Evolutionary conservation across 1,284 basidiomycete genomes (phyloP), one percentile per base, ranked within the genome.

Genomic region (Cutaneotrichosporon sp.): DNA sequence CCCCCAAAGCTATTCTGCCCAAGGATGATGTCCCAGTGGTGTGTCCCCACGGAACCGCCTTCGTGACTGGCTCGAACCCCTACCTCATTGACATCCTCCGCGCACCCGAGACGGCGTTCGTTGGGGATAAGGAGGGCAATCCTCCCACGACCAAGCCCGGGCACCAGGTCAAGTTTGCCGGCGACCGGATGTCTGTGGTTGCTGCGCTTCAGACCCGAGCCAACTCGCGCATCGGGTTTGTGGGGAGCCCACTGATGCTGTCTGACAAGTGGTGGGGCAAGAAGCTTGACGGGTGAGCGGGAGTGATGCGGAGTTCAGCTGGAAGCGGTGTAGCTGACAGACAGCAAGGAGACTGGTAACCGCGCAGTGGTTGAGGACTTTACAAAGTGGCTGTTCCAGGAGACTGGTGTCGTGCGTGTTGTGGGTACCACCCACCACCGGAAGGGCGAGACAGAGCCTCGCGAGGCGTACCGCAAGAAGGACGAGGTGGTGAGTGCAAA

Each of bases 341-440:
- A 16, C 51, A 68, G 68, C 16, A 75, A 79, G 12, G 77, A 80
- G 54, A 83, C 85, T 1, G 88, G 86, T 12, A 97, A 97, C 71
- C 75, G 77, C 14, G 81, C 81, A 38, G 86, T 97, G 52, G 80
- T 79, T 3, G 74, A 79, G 42, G 90, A 94, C 62, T 72, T 97
- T 46, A 81, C 85, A 3, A 80, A 82, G 17, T 98, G 94, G 94
- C 82, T 86, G 2, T 96, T 97, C 83, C 88, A 93, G 66, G 88
- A 96, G 74, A 81, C 82, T 1, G 80, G 84, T 5, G 88, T 90
- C 7, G 77, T 96, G 44, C 84, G 89, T 24, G 84, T 97, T 54
- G 84, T 90, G 57, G 78, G 76, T 29, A 84, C 84, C 6, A 79
- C 81, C 25, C 93, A 97, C 72, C 83, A 87, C 70, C 80, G 81